These are phyloP conservation scores for Podila clonocystis DNA, from an alignment of 192 early-diverging fungal genomes.

Conservation along the genomic window DNA sequence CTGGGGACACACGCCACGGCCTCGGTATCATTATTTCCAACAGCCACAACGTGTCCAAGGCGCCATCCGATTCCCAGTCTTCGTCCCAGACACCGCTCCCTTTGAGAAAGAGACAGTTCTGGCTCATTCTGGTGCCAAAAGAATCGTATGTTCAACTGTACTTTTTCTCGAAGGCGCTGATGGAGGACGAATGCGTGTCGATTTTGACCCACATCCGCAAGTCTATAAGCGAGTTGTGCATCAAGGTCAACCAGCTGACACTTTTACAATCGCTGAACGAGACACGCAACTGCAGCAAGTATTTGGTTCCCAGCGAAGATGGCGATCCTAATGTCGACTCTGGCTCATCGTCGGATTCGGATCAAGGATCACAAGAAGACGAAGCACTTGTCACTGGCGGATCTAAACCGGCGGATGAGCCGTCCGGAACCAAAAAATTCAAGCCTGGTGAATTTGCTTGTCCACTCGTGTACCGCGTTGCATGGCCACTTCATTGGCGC, in stretches of 20 bases:
- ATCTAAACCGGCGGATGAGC: slow-evolving; percentile 8
- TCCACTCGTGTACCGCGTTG: slow-evolving; percentile 66
- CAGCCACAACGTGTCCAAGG: slow-evolving; percentile 10
- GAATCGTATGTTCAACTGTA: slow-evolving; percentile 65
- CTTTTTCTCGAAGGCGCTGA: slow-evolving; percentile 74
- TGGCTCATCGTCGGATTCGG: slow-evolving; percentile 53
- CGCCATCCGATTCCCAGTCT: background rate
- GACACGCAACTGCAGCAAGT: slow-evolving; percentile 70
- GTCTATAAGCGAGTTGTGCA: slow-evolving; percentile 66
- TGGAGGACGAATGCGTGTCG: slow-evolving; percentile 56
- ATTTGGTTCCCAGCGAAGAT: slow-evolving; percentile 22
- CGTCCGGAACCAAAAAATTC: slow-evolving; percentile 54
- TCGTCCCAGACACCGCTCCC: background rate
- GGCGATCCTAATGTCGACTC: slow-evolving; percentile 28
- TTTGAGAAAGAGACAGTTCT: slow-evolving; percentile 60
- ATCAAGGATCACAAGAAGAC: slow-evolving; percentile 66
- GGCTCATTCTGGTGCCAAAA: slow-evolving; percentile 71
- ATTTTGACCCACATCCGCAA: slow-evolving; percentile 65
- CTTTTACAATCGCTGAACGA: slow-evolving; percentile 70
- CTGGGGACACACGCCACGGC: slow-evolving; percentile 60
- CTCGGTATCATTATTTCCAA: slow-evolving; percentile 59
- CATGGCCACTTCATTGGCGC: slow-evolving; percentile 81
- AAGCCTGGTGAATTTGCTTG: slow-evolving; percentile 77
- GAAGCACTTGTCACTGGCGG: slow-evolving; percentile 50
- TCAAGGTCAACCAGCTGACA: slow-evolving; percentile 72